Evolutionary conservation across 768 basidiomycete species (phyloP), one percentile per base, ranked within the genome.

Genomic region (Coprinopsis marcescibilis): DNA sequence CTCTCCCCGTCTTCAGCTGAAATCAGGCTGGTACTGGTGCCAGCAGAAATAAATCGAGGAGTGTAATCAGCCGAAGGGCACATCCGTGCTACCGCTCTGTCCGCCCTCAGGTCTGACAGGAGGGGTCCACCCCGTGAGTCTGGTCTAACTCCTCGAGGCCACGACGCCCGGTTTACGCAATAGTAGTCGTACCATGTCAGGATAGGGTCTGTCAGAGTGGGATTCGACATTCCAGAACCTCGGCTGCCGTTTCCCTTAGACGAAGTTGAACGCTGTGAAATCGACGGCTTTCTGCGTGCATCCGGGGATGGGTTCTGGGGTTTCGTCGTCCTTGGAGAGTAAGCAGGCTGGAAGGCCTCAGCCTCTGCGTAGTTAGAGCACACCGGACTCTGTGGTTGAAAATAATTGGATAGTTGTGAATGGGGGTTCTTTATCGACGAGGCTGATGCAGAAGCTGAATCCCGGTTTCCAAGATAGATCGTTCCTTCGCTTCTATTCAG

Each of bases 1-100:
- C n/a, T 37, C 10, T 17, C n/a, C n/a, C 20, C 11, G 21, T 13
- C 4, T 39, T n/a, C 26, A 19, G 19, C 6, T 10, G 12, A 17
- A 3, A 26, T 4, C 12, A 5, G 25, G 14, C 33, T 8, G 26
- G 10, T 11, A 11, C 15, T 21, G 17, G 17, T 6, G 24, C 14
- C 37, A 15, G 12, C 24, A 20, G 14, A n/a, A n/a, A n/a, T 17
- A 15, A 21, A 2, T 24, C 37, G 30, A 20, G 65, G 65, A 25
- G 54, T 60, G 0, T 58, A 53, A 45, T 63, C 57, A 23, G 66
- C 59, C 11, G 62, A 48, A 2, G 73, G 73, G 30, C 73, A 66
- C 21, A 75, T 69, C n/a, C 70, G 71, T 6, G 73, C 74, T 14
- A 75, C 67, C n/a, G 58, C 66, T 25, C 73, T 67, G 55, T 71